These are phyloP conservation scores for Helichrysum umbraculigerum DNA, from an alignment of 129 eudicot genomes.

Conservation along the genomic window DNA sequence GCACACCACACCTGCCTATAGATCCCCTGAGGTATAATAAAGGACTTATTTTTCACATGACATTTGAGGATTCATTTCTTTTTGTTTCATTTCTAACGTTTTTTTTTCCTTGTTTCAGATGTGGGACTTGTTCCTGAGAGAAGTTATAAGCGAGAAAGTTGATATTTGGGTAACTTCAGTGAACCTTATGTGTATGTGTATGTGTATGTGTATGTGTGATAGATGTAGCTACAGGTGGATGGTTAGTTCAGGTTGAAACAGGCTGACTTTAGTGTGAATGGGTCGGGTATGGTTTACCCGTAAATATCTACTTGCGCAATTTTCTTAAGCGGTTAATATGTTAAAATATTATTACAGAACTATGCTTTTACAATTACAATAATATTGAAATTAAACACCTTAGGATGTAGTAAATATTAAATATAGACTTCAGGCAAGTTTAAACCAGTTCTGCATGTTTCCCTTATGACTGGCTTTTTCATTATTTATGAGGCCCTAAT, in stretches of 20 bases:
- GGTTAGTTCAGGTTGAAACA: background rate
- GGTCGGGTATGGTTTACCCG: too few species aligned
- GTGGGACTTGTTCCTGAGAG: constrained; percentile 93
- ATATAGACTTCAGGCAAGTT: background rate
- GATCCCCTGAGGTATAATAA: constrained; percentile 90
- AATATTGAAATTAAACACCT: background rate
- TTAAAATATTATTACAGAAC: too few species aligned
- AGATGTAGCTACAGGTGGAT: constrained; percentile 13
- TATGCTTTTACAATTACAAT: too few species aligned
- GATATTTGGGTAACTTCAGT: constrained; percentile 88
- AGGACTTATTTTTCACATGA: constrained; percentile 21
- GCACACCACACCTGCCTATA: constrained; percentile 96
- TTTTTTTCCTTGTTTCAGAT: constrained; percentile 64
- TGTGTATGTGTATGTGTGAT: background rate
- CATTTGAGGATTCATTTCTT: background rate
- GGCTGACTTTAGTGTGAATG: too few species aligned
- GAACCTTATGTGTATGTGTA: background rate
- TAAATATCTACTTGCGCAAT: too few species aligned
- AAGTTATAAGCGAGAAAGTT: constrained; percentile 89
- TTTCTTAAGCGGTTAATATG: too few species aligned
- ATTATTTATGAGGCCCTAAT: background rate
- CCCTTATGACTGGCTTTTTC: background rate
- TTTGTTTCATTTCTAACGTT: constrained; percentile 7
- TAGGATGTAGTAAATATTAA: background rate
- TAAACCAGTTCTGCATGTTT: background rate